Evolutionary conservation across 139 green algal species (phyloP), one percentile per base, ranked within the genome.

Genomic region (Haematococcus sp.): DNA sequence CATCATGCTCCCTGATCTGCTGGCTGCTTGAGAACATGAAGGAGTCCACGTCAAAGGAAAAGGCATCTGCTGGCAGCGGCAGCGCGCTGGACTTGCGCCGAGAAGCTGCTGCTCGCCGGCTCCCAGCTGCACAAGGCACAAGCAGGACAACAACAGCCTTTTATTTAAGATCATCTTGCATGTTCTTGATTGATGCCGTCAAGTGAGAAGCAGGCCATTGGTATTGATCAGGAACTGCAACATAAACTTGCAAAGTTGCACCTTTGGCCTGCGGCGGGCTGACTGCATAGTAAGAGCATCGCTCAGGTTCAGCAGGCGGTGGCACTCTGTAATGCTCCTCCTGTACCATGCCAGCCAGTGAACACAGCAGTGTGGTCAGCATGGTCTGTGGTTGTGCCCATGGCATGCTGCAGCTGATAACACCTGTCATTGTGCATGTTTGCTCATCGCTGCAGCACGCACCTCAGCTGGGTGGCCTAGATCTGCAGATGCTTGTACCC

Each of bases 11-110:
- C 11, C 30, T 63, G 43, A 84, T 81, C 65, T 78, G 79, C 70
- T 84, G 79, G 64, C 74, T 81, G 65, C 74, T 81, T 44, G 68
- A 78, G 75, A 82, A 84, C 17, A 81, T 67, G 16, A 67, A 72
- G 31, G 75, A 70, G n/a, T 76, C 65, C 0, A 73, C 28, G 23
- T 84, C 74, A 0, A 75, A 64, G 58, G 58, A 28, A 5, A 75
- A 68, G 22, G 73, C 58, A 35, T 65, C 58, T 40, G 58, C 28
- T 28, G 58, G 58, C 3, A 65, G n/a, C 4, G 58, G 58, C 25
- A 65, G n/a, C 23, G 58, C n/a, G 23, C n/a, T 65, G 58, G 58
- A 65, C 58, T 65, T 65, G n/a, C 58, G 58, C 58, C 58, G 33
- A 13, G 40, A 49, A 11, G 40, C 40, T 49, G 40, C 7, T 49